Evolutionary conservation across 345 rosid genomes (phyloP).

Genomic region (Bruguiera sexangula): DNA sequence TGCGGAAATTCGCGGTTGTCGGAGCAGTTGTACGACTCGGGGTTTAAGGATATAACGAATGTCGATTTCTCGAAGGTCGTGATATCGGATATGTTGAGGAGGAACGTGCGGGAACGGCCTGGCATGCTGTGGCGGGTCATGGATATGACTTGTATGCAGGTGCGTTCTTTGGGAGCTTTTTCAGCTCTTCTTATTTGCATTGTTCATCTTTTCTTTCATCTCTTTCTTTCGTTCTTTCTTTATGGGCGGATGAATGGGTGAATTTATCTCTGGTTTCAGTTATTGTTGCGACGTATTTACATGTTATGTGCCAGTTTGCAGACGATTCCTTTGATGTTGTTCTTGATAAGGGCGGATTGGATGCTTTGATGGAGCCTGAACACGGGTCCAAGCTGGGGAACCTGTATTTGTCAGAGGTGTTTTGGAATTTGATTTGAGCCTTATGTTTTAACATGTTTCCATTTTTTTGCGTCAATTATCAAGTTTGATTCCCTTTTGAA

Average conservation of each 20-base stretch:
- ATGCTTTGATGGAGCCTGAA: constrained; percentile 96
- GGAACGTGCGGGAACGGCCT: constrained; percentile 73
- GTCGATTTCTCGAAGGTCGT: constrained; percentile 88
- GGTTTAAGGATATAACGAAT: constrained; percentile 64
- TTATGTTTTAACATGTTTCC: neutral
- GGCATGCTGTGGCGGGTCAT: constrained; percentile 85
- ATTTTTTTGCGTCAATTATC: neutral
- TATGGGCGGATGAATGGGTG: neutral
- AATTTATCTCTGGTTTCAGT: neutral
- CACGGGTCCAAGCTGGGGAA: constrained; percentile 67
- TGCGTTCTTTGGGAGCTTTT: neutral
- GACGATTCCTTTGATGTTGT: constrained; percentile 60
- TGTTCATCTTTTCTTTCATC: too few relatives aligned
- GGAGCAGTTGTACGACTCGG: constrained; percentile 81
- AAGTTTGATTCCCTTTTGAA: neutral
- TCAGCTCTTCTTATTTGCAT: too few relatives aligned
- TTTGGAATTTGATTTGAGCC: constrained; percentile 1
- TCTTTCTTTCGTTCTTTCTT: neutral
- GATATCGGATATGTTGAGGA: constrained; percentile 81
- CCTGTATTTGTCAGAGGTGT: constrained; percentile 79
- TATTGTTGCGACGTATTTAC: too few relatives aligned
- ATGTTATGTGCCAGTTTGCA: constrained; percentile 39
- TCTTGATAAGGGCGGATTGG: constrained; percentile 94
- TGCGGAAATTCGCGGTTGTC: constrained; percentile 87
- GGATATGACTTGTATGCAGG: constrained; percentile 92